Percentiles rank a stretch among this genome's conserved stretches.
phyloP scores from a whole-genome alignment of 225 moss, liverwort and hornwort species.

The Thuidium tamariscinum region DNA sequence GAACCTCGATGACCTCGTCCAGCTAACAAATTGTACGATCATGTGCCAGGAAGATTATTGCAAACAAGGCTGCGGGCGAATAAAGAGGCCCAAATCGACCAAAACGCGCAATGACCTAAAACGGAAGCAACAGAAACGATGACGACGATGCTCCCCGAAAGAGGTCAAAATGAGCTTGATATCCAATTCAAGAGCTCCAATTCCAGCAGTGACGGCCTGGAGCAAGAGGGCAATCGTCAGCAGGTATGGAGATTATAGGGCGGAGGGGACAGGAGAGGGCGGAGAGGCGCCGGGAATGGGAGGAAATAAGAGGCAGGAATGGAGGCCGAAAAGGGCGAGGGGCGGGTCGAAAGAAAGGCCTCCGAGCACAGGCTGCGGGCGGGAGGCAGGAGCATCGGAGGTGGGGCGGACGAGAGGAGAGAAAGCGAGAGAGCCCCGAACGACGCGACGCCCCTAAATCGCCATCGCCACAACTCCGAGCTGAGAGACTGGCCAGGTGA shows the following conservation, averaged over 20 bases:
- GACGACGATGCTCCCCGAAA: background rate
- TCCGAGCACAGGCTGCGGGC: background rate
- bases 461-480: slow-evolving; percentile 6
- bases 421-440: background rate
- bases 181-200: background rate
- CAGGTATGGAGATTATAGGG: background rate
- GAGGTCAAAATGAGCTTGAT: background rate
- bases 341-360: background rate
- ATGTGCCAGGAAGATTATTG: background rate
- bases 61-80: background rate
- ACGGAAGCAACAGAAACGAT: background rate
- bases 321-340: background rate
- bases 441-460: slow-evolving; percentile 6
- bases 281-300: background rate
- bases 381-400: background rate
- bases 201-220: background rate
- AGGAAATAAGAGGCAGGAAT: background rate
- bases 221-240: background rate
- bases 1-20: background rate
- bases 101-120: slow-evolving; percentile 9
- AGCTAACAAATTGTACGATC: background rate
- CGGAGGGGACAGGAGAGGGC: no score
- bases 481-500: background rate
- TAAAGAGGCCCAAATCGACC: background rate
- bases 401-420: background rate